These are phyloP conservation scores for Chalciporus chontae DNA, from an alignment of 768 basidiomycete species.

Conservation along the genomic window DNA sequence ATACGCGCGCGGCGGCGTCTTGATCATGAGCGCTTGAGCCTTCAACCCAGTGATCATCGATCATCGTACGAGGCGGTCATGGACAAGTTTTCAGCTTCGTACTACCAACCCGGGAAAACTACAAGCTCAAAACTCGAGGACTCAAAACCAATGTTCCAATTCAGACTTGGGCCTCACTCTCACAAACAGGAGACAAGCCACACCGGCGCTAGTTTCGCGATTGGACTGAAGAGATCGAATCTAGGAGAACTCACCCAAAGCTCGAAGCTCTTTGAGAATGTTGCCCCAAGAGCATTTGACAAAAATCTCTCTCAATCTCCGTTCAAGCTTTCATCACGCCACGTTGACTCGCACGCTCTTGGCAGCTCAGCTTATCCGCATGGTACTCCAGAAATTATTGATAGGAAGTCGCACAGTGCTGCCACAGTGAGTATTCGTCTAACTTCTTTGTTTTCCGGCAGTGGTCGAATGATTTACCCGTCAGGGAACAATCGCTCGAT, in stretches of 20 bases:
- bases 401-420: slow-evolving; percentile 1
- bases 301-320: slow-evolving; percentile 4
- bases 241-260: slow-evolving; percentile 4
- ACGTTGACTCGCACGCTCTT: slow-evolving; percentile 8
- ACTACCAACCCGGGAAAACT: neutral
- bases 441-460: neutral
- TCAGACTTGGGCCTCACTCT: slow-evolving; percentile 15
- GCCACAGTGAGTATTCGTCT: slow-evolving; percentile 9
- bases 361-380: slow-evolving; percentile 7
- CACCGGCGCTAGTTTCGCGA: slow-evolving; percentile 1
- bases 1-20: too few species aligned
- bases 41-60: neutral
- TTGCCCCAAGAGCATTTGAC: slow-evolving; percentile 5
- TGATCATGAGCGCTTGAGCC: neutral
- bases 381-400: slow-evolving; percentile 1
- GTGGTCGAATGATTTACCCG: neutral
- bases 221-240: slow-evolving; percentile 8
- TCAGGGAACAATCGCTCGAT: slow-evolving; percentile 11
- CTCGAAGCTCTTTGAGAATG: slow-evolving; percentile 6
- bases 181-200: slow-evolving; percentile 10
- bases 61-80: neutral
- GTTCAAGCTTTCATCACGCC: slow-evolving; percentile 10
- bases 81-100: neutral
- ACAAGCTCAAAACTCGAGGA: neutral
- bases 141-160: slow-evolving; percentile 11